phyloP scores from a whole-genome alignment of 306 rosid species.

The Rosa lucieae region DNA sequence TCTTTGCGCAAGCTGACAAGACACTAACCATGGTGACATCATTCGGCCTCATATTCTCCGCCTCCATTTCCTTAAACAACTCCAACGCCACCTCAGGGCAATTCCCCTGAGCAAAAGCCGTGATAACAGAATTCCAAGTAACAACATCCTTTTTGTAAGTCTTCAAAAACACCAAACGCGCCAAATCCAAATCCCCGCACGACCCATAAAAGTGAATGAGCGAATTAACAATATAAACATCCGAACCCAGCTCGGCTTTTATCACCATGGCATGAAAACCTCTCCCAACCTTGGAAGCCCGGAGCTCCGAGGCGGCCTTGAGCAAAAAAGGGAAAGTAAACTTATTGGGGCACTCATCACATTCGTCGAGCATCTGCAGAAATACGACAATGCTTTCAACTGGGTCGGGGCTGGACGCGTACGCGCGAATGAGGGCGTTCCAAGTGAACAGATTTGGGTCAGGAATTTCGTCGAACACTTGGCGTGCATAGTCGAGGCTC shows the following conservation, averaged over 20 bases:
- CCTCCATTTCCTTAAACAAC: constrained; percentile 50
- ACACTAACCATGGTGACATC: constrained; percentile 58
- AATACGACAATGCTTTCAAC: constrained; percentile 35
- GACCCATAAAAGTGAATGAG: constrained; percentile 57
- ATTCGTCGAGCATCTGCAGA: constrained; percentile 39
- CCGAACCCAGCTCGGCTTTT: constrained; percentile 44
- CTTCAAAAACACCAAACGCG: constrained; percentile 42
- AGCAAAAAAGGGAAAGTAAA: constrained; percentile 56
- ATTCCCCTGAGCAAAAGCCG: constrained; percentile 42
- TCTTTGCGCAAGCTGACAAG: constrained; percentile 58
- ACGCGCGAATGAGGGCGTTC: constrained; percentile 64
- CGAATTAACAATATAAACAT: constrained; percentile 52
- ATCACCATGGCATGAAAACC: constrained; percentile 60
- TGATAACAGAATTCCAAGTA: constrained; percentile 68
- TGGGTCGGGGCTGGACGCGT: constrained; percentile 59
- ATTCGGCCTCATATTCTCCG: constrained; percentile 49
- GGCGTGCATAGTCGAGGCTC: constrained; percentile 50
- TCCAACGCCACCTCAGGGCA: constrained; percentile 45
- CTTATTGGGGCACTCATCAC: constrained; percentile 48
- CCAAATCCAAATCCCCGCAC: constrained; percentile 48
- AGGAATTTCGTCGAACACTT: constrained; percentile 55
- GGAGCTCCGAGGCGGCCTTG: constrained; percentile 64
- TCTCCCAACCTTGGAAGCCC: constrained; percentile 38
- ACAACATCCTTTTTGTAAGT: constrained; percentile 48
- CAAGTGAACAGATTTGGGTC: constrained; percentile 63